Percentiles rank a stretch among this genome's conserved stretches.
phyloP scores from a whole-genome alignment of 1,284 basidiomycete species.

The Leccinum griseonigrum region DNA sequence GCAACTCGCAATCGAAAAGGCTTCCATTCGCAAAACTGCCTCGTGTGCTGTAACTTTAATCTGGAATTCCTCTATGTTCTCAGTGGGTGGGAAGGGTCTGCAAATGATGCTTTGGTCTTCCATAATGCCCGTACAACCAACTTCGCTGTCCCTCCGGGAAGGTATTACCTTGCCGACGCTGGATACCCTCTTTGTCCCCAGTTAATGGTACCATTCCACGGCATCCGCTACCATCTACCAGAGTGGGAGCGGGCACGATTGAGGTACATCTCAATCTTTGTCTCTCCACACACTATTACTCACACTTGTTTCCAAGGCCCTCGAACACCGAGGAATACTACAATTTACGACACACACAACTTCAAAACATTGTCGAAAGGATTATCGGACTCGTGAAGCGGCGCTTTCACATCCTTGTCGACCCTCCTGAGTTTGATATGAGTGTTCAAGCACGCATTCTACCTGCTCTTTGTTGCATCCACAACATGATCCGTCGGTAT shows the following conservation, averaged over 20 bases:
- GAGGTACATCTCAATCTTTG: not conserved
- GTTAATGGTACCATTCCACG: not conserved
- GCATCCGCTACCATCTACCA: not conserved
- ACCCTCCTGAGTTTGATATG: slow-evolving; percentile 2
- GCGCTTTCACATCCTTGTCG: slow-evolving; percentile 28
- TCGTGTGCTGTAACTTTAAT: slow-evolving; percentile 2
- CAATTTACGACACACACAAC: slow-evolving; percentile 38
- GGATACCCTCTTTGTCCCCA: not conserved
- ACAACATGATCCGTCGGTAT: not conserved
- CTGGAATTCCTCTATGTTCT: slow-evolving; percentile 6
- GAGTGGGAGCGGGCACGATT: not conserved
- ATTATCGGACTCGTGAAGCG: slow-evolving; percentile 43
- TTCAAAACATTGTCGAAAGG: slow-evolving; percentile 39
- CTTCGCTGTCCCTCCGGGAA: not conserved
- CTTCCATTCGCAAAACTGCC: slow-evolving; percentile 3
- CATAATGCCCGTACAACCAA: not conserved
- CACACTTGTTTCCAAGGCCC: not conserved
- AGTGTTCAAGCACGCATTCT: not conserved
- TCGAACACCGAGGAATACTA: slow-evolving; percentile 16
- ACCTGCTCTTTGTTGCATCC: not conserved
- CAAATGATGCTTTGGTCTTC: not conserved
- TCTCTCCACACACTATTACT: not conserved
- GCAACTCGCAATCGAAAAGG: not conserved
- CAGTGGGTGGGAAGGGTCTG: not conserved
- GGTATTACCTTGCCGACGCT: slow-evolving; percentile 7